These are phyloP conservation scores for Penicillium diatomitis DNA, from an alignment of 495 filamentous ascomycete species.

Conservation along the genomic window DNA sequence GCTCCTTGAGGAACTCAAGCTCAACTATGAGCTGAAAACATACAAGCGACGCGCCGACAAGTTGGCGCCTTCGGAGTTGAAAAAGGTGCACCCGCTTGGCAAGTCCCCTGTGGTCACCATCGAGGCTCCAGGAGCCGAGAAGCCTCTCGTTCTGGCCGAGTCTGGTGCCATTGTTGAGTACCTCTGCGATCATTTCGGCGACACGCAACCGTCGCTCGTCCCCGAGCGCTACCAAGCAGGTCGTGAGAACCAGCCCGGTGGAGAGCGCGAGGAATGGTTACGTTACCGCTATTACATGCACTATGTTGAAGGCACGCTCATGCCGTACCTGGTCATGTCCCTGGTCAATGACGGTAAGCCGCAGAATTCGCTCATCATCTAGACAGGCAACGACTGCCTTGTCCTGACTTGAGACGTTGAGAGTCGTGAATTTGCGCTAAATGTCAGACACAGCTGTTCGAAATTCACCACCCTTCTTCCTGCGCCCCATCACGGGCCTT, in stretches of 20 bases:
- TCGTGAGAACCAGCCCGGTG: constrained; percentile 45
- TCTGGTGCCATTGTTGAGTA: constrained; percentile 75
- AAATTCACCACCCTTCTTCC: constrained; percentile 68
- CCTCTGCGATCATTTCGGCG: constrained; percentile 61
- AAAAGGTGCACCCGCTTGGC: constrained; percentile 73
- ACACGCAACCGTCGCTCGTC: constrained; percentile 38
- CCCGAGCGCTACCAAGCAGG: constrained; percentile 51
- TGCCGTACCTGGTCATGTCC: constrained; percentile 55
- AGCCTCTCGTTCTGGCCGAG: constrained; percentile 66
- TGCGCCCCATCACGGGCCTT: constrained; percentile 62
- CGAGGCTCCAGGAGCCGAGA: constrained; percentile 29
- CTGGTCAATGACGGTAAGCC: constrained; percentile 49
- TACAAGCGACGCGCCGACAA: constrained; percentile 55
- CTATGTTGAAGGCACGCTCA: constrained; percentile 73
- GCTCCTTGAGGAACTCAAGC: constrained; percentile 77
- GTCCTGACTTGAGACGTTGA: not conserved
- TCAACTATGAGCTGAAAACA: constrained; percentile 67
- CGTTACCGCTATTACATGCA: constrained; percentile 73
- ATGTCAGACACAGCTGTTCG: constrained; percentile 42
- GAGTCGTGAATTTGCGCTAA: not conserved
- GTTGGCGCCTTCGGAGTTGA: constrained; percentile 62
- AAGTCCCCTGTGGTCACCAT: constrained; percentile 72
- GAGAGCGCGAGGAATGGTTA: constrained; percentile 68
- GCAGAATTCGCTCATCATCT: not conserved
- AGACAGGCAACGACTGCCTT: not conserved